Percentiles rank a stretch among this genome's conserved stretches.
phyloP scores from a whole-genome alignment of 2,329 filamentous ascomycete species.

The Penicillium hesseltinei region DNA sequence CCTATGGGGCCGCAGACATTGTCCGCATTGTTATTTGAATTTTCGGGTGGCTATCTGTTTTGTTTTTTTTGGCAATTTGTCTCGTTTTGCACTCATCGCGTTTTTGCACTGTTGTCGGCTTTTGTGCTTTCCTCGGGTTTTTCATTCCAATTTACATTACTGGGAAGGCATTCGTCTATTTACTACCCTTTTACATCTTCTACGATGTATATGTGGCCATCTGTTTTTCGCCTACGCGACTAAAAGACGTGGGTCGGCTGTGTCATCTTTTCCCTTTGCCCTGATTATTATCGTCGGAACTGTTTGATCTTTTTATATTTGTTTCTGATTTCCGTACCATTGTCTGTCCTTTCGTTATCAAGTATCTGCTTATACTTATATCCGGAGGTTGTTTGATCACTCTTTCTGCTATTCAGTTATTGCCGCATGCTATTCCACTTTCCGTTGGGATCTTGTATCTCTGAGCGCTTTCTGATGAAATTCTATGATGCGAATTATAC shows the following conservation, averaged over 20 bases:
- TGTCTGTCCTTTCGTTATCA: constrained; percentile 14
- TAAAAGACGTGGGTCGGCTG: constrained; percentile 22
- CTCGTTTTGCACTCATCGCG: constrained; percentile 10
- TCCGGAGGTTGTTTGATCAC: constrained; percentile 43
- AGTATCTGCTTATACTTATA: constrained; percentile 25
- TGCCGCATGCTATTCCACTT: constrained; percentile 4
- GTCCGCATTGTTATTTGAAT: constrained; percentile 14
- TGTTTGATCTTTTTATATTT: constrained; percentile 2
- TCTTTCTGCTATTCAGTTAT: constrained; percentile 16
- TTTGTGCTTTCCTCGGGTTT: background rate
- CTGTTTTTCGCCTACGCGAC: constrained; percentile 13
- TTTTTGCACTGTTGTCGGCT: constrained; percentile 4
- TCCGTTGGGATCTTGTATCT: constrained; percentile 7
- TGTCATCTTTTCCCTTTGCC: constrained; percentile 18
- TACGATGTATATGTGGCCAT: constrained; percentile 6
- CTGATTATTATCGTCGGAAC: background rate
- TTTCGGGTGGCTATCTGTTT: constrained; percentile 32
- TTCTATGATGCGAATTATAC: background rate
- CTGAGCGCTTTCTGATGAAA: constrained; percentile 11
- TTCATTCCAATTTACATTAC: constrained; percentile 15
- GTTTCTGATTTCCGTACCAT: constrained; percentile 8
- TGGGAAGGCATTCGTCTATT: constrained; percentile 23
- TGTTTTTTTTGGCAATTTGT: background rate
- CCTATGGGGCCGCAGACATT: background rate
- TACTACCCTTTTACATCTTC: constrained; percentile 4